These are phyloP conservation scores for Talaromyces sp. DNA, from an alignment of 2,329 filamentous ascomycete genomes.

Conservation along the genomic window DNA sequence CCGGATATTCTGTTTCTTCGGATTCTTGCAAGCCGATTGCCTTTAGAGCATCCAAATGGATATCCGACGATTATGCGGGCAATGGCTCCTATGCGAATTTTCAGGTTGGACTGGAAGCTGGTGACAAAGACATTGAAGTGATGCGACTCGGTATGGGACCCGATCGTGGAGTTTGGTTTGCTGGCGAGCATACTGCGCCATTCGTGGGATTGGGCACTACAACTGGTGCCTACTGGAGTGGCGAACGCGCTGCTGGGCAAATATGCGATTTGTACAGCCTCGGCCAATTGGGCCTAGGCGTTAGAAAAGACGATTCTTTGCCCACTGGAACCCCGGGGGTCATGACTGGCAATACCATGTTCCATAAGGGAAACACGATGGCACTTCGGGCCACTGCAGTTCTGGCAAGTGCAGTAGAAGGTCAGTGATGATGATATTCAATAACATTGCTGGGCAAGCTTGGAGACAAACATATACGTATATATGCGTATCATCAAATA, in stretches of 20 bases:
- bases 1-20: slow-evolving; percentile 55
- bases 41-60: slow-evolving; percentile 70
- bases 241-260: slow-evolving; percentile 67
- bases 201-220: slow-evolving; percentile 85
- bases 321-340: slow-evolving; percentile 17
- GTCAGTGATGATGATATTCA: slow-evolving; percentile 2
- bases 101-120: slow-evolving; percentile 65
- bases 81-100: slow-evolving; percentile 83
- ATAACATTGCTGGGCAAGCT: background rate
- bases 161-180: slow-evolving; percentile 71
- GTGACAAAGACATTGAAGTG: slow-evolving; percentile 64
- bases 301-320: slow-evolving; percentile 29
- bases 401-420: slow-evolving; percentile 10
- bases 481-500: background rate
- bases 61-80: slow-evolving; percentile 71
- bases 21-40: slow-evolving; percentile 58
- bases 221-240: slow-evolving; percentile 89
- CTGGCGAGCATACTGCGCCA: slow-evolving; percentile 84
- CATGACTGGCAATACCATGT: slow-evolving; percentile 13
- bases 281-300: slow-evolving; percentile 20
- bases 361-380: slow-evolving; percentile 14
- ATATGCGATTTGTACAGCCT: slow-evolving; percentile 29
- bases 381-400: slow-evolving; percentile 4
- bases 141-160: slow-evolving; percentile 47
- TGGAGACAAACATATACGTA: background rate